phyloP scores from a whole-genome alignment of 2,329 filamentous ascomycete genomes.

The Zymoseptoria brevis region DNA sequence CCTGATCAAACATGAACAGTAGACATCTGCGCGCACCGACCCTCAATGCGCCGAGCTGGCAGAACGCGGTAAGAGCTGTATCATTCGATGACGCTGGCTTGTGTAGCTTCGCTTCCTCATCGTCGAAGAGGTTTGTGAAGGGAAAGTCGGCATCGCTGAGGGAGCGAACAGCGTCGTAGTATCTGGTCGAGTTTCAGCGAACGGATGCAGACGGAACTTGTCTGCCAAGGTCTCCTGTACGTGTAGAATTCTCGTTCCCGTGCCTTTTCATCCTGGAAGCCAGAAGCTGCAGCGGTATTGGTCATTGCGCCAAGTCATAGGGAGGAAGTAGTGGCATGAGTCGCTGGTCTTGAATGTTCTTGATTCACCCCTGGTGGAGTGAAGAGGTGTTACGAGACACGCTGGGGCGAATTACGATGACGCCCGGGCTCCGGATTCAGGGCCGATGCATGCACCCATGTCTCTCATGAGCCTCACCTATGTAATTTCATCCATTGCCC shows the following conservation, averaged over 20 bases:
- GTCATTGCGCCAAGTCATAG: not conserved
- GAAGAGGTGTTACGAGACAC: not conserved
- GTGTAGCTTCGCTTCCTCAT: not conserved
- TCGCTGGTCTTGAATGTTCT: not conserved
- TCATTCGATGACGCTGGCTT: slow-evolving; percentile 1
- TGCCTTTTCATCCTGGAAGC: not conserved
- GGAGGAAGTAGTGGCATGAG: not conserved
- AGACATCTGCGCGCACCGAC: slow-evolving; percentile 43
- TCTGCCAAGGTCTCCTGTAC: not conserved
- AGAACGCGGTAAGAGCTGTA: slow-evolving; percentile 37
- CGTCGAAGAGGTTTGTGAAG: not conserved
- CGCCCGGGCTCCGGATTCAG: not conserved
- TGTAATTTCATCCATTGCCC: not conserved
- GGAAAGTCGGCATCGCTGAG: not conserved
- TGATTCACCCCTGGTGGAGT: not conserved
- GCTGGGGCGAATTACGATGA: not conserved
- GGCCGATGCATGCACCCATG: not conserved
- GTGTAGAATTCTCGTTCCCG: not conserved
- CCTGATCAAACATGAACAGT: slow-evolving; percentile 46
- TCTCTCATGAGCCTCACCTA: not conserved
- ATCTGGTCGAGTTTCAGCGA: not conserved
- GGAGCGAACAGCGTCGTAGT: slow-evolving; percentile 1
- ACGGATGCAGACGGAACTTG: not conserved
- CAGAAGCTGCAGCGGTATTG: not conserved
- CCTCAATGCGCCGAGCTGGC: slow-evolving; percentile 47